These are phyloP conservation scores for Epichloe bromicola DNA, from an alignment of 2,329 filamentous ascomycete genomes.

Conservation along the genomic window DNA sequence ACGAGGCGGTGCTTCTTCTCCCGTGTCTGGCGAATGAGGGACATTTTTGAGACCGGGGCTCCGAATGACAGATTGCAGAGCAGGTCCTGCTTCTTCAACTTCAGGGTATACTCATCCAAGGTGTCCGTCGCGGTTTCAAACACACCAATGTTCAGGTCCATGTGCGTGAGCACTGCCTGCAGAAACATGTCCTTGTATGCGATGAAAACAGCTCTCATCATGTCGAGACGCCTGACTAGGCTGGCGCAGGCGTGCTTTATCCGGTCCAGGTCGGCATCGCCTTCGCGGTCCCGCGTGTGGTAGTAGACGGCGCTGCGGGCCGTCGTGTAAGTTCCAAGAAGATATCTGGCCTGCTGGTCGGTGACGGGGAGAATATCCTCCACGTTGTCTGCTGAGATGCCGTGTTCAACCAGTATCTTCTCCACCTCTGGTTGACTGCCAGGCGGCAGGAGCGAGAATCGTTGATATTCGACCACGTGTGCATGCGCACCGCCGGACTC, in stretches of 20 bases:
- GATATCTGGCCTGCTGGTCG: constrained; percentile 2
- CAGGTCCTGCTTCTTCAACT: constrained; percentile 1
- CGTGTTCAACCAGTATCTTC: neutral
- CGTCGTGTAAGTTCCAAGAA: constrained; percentile 1
- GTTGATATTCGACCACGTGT: neutral
- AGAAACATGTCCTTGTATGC: constrained; percentile 3
- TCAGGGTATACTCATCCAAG: constrained; percentile 1
- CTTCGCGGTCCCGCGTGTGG: constrained; percentile 1
- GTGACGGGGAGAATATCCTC: neutral
- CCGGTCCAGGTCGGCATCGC: neutral
- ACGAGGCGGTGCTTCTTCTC: neutral
- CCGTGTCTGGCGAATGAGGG: neutral
- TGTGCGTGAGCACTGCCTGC: neutral
- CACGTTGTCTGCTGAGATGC: neutral
- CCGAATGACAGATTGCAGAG: neutral
- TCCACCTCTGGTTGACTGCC: neutral
- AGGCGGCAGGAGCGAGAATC: constrained; percentile 1
- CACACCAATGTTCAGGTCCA: neutral
- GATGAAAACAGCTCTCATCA: constrained; percentile 2
- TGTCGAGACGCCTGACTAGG: neutral
- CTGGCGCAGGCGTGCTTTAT: neutral
- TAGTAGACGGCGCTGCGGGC: constrained; percentile 2
- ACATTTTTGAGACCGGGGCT: neutral
- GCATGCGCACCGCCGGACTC: neutral
- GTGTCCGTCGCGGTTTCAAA: neutral